Percentiles rank a stretch among this genome's conserved stretches.
Evolutionary conservation across 2,329 filamentous ascomycete genomes (phyloP).

Genomic region (Pseudogymnoascus sp.): DNA sequence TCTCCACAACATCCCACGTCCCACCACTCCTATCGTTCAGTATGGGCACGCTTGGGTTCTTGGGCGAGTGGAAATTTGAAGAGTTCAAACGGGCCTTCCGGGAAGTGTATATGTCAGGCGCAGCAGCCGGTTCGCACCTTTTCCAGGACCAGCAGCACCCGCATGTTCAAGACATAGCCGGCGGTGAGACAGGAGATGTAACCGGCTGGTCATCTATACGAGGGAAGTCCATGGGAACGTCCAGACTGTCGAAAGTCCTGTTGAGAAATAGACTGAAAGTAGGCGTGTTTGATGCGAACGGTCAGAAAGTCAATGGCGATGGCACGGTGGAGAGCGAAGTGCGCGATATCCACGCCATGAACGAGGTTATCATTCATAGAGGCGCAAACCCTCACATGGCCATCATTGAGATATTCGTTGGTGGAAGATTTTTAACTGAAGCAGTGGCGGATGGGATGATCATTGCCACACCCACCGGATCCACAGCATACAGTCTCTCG

Average conservation of each 20-base stretch:
- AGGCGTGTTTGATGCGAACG: slow-evolving; percentile 68
- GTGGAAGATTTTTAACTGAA: slow-evolving; percentile 83
- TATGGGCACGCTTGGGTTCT: slow-evolving; percentile 91
- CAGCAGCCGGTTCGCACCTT: slow-evolving; percentile 32
- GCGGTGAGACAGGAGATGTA: slow-evolving; percentile 24
- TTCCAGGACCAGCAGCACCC: slow-evolving; percentile 27
- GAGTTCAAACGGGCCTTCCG: slow-evolving; percentile 90
- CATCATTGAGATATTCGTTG: slow-evolving; percentile 85
- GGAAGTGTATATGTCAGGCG: slow-evolving; percentile 82
- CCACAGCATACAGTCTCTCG: slow-evolving; percentile 91
- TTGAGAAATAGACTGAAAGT: slow-evolving; percentile 83
- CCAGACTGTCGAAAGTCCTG: slow-evolving; percentile 70
- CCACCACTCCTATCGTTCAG: slow-evolving; percentile 91
- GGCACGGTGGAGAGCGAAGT: slow-evolving; percentile 26
- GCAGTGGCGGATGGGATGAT: slow-evolving; percentile 94
- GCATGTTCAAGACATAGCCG: slow-evolving; percentile 18
- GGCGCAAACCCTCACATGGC: slow-evolving; percentile 85
- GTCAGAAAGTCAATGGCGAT: slow-evolving; percentile 45
- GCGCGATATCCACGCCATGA: slow-evolving; percentile 62
- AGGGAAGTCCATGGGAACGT: slow-evolving; percentile 73
- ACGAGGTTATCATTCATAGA: slow-evolving; percentile 90
- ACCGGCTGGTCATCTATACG: slow-evolving; percentile 65
- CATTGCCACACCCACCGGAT: slow-evolving; percentile 87
- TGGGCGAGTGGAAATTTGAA: slow-evolving; percentile 92
- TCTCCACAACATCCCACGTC: slow-evolving; percentile 71